A percentile compares a stretch with the other conserved stretches of the same genome.
phyloP scores from a whole-genome alignment of 1,284 basidiomycete species.

The Trichosporon coremiiforme region DNA sequence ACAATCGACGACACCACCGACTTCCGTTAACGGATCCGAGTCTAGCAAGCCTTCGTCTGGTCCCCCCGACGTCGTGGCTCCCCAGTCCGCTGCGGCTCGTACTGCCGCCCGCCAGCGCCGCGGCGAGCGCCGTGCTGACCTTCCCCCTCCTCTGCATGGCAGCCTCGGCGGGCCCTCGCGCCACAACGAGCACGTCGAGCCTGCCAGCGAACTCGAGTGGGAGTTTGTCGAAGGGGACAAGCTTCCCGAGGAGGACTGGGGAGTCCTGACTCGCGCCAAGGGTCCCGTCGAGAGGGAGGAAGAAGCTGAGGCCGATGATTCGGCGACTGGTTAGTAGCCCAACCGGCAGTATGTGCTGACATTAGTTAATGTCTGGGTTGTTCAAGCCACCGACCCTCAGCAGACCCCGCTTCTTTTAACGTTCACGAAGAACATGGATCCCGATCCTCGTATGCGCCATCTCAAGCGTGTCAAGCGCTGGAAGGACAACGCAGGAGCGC shows the following conservation, averaged over 20 bases:
- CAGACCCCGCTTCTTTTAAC: slow-evolving; percentile 25
- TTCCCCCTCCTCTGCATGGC: slow-evolving; percentile 45
- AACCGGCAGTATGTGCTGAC: slow-evolving; percentile 17
- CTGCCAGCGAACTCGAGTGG: slow-evolving; percentile 42
- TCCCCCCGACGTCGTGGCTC: neutral
- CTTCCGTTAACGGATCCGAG: neutral
- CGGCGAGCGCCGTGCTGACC: slow-evolving; percentile 26
- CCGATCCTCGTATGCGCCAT: slow-evolving; percentile 65
- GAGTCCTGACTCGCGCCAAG: slow-evolving; percentile 37
- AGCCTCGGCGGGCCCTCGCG: slow-evolving; percentile 19
- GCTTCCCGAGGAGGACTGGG: slow-evolving; percentile 32
- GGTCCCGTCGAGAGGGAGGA: slow-evolving; percentile 47
- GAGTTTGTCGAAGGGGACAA: slow-evolving; percentile 23
- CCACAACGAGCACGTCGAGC: slow-evolving; percentile 30
- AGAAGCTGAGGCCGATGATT: slow-evolving; percentile 37
- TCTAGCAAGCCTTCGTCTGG: neutral
- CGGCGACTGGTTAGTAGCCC: slow-evolving; percentile 39
- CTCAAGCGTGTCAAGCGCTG: slow-evolving; percentile 68
- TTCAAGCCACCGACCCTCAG: slow-evolving; percentile 71
- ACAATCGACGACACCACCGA: neutral
- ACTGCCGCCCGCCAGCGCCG: slow-evolving; percentile 7
- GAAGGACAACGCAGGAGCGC: slow-evolving; percentile 27
- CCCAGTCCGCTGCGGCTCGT: slow-evolving; percentile 8
- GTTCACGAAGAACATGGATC: slow-evolving; percentile 28
- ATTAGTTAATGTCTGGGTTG: slow-evolving; percentile 73